Base-by-base conservation (phyloP, 768 basidiomycete genomes). In the Termitomyces sp. region DNA sequence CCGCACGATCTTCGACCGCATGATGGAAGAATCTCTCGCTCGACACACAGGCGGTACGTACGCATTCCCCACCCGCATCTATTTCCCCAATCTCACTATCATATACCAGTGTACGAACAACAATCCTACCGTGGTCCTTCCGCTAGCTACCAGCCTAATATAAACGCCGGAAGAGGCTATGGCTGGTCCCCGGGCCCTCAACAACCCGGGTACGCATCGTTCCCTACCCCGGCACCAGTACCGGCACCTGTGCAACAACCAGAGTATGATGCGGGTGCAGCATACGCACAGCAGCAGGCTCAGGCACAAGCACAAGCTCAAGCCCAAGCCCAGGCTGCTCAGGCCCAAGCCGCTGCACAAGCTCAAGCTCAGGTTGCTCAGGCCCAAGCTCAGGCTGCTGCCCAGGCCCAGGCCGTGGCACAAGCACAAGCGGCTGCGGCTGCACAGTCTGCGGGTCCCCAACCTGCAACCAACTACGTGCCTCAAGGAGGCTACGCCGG, bases 11-110 rank as follows among this genome's bases (percentile, higher is more conserved):
- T 98, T 95, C 65, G 95, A 97, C 67, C 76, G 87, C 32, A 91
- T 97, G 88, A 92, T 95, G 85, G 92, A 94, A 67, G 92, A 94
- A 59, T 90, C 88, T 64, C 74, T 94, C 31, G 86, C 90, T 5
- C 77, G 87, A 57, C 87, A 92, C 64, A 78, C 83, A 11, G 86
- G 81, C 47, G 76, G 87, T 87, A 67, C 49, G 77, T 69, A 6
- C 52, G 46, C 41, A 38, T 55, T 46, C 17, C 29, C 23, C 35
- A n/a, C n/a, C 31, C 14, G 7, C 25, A 10, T 34, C 40, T 41
- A 23, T 32, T 43, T 23, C 9, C 17, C 17, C 19, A 25, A 29
- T 25, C 21, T 32, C 38, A 10, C 34, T 35, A 16, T 19, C 12
- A 19, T 12, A 10, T 32, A 25, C 19, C 7, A 86, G 84, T 82